Conservation (phyloP, 768 basidiomycete species). For the Pisolithus tinctorius region DNA sequence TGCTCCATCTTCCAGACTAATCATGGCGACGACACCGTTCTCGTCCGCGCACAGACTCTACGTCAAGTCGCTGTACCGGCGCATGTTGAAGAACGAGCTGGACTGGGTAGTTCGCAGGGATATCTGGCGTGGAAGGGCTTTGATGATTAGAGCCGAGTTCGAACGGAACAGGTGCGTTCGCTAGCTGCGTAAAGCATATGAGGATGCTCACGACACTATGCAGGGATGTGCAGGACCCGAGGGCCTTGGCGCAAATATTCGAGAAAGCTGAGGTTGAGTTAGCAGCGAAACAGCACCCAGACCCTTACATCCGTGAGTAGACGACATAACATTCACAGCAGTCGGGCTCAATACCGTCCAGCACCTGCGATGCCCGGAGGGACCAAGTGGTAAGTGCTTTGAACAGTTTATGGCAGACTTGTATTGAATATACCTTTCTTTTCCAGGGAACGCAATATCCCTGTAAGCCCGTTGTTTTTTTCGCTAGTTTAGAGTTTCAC, state of each 20-base stretch:
- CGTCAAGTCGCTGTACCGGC: slow-evolving; percentile 88
- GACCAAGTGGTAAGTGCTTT: slow-evolving; percentile 80
- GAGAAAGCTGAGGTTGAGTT: slow-evolving; percentile 74
- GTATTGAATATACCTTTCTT: neutral
- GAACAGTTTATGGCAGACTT: neutral
- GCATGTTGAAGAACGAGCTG: slow-evolving; percentile 77
- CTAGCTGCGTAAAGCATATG: neutral
- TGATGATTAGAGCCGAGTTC: slow-evolving; percentile 87
- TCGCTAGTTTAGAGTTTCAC: neutral
- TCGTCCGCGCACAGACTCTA: slow-evolving; percentile 71
- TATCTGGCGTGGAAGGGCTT: slow-evolving; percentile 78
- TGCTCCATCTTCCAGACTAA: slow-evolving; percentile 5
- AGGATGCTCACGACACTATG: neutral
- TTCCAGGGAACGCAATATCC: slow-evolving; percentile 19
- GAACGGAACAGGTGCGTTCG: slow-evolving; percentile 74
- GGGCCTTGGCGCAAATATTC: slow-evolving; percentile 70
- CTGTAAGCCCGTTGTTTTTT: slow-evolving; percentile 42
- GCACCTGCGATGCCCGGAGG: slow-evolving; percentile 82
- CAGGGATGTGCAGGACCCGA: slow-evolving; percentile 81
- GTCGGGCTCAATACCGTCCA: slow-evolving; percentile 24
- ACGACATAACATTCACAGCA: neutral
- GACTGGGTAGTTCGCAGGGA: slow-evolving; percentile 88
- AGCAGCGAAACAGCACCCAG: slow-evolving; percentile 68
- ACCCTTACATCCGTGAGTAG: slow-evolving; percentile 88
- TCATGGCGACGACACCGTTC: slow-evolving; percentile 58